Percentiles rank a stretch among this genome's conserved stretches.
phyloP scores from a whole-genome alignment of 495 filamentous ascomycete genomes.

The Penicillium herquei region DNA sequence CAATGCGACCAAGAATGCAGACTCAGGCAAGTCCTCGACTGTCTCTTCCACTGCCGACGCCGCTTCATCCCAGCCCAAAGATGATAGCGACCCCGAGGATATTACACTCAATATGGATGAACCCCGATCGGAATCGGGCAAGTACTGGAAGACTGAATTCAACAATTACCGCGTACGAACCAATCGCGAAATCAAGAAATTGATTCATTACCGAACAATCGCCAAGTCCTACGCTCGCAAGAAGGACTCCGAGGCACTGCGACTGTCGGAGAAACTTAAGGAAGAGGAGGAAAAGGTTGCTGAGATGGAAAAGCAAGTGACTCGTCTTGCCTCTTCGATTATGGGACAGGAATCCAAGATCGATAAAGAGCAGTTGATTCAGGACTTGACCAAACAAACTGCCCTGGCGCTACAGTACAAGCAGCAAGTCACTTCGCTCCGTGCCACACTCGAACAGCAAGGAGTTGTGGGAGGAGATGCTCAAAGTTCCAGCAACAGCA shows the following conservation, averaged over 20 bases:
- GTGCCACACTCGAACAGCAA: slow-evolving; percentile 50
- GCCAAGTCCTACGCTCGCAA: slow-evolving; percentile 87
- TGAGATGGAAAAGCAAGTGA: slow-evolving; percentile 55
- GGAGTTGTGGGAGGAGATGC: slow-evolving; percentile 35
- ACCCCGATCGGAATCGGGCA: slow-evolving; percentile 79
- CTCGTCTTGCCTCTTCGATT: slow-evolving; percentile 58
- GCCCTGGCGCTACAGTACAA: slow-evolving; percentile 67
- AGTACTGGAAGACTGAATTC: slow-evolving; percentile 92
- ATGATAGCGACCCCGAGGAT: slow-evolving; percentile 49
- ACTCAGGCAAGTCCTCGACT: slow-evolving; percentile 13
- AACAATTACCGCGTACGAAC: slow-evolving; percentile 79
- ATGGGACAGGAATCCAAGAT: slow-evolving; percentile 42
- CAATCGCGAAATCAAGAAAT: slow-evolving; percentile 71
- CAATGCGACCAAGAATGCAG: slow-evolving; percentile 28
- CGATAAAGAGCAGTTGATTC: slow-evolving; percentile 50
- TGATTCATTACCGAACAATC: slow-evolving; percentile 75
- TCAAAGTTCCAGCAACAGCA: slow-evolving; percentile 33
- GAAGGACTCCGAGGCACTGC: slow-evolving; percentile 78
- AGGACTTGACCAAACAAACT: slow-evolving; percentile 64
- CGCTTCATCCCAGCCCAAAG: slow-evolving; percentile 10
- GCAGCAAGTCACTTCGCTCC: slow-evolving; percentile 61
- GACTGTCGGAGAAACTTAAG: slow-evolving; percentile 67
- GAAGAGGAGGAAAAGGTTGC: slow-evolving; percentile 58
- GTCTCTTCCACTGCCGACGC: slow-evolving; percentile 11
- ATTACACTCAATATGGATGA: slow-evolving; percentile 72